phyloP scores from a whole-genome alignment of 2,329 filamentous ascomycete species.

The Nothopassalora personata region DNA sequence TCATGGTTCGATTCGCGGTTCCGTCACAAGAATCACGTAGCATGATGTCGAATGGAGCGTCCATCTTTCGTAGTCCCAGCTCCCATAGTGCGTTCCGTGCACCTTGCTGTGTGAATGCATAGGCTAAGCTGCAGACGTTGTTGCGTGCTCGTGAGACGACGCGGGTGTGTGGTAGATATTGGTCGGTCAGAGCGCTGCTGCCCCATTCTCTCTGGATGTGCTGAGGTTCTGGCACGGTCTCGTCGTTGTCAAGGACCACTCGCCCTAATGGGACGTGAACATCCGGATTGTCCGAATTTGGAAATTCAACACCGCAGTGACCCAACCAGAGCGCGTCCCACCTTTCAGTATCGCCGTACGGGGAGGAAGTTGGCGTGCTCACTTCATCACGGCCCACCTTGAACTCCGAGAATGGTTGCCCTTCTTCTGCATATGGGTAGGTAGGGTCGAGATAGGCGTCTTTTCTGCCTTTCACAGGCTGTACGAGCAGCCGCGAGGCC shows the following conservation, averaged over 20 bases:
- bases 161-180: slow-evolving; percentile 37
- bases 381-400: slow-evolving; percentile 9
- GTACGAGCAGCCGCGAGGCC: slow-evolving; percentile 36
- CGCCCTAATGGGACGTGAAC: slow-evolving; percentile 13
- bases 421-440: slow-evolving; percentile 9
- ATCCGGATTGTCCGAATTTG: background rate
- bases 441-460: slow-evolving; percentile 20
- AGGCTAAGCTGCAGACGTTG: slow-evolving; percentile 41
- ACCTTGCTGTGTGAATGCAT: slow-evolving; percentile 43
- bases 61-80: slow-evolving; percentile 40
- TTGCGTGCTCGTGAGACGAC: slow-evolving; percentile 41
- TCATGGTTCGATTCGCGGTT: slow-evolving; percentile 25
- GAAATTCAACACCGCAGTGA: slow-evolving; percentile 24
- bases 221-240: slow-evolving; percentile 19
- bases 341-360: slow-evolving; percentile 35
- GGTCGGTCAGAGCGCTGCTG: slow-evolving; percentile 10
- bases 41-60: slow-evolving; percentile 35
- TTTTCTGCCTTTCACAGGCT: slow-evolving; percentile 16
- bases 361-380: slow-evolving; percentile 23
- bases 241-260: slow-evolving; percentile 16
- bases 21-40: slow-evolving; percentile 30
- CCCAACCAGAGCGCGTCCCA: slow-evolving; percentile 37
- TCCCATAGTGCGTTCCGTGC: slow-evolving; percentile 42
- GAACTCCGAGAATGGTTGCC: slow-evolving; percentile 11
- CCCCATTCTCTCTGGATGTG: slow-evolving; percentile 23